These are phyloP conservation scores for Balakata baccata DNA, from an alignment of 345 rosid genomes.

Conservation along the genomic window DNA sequence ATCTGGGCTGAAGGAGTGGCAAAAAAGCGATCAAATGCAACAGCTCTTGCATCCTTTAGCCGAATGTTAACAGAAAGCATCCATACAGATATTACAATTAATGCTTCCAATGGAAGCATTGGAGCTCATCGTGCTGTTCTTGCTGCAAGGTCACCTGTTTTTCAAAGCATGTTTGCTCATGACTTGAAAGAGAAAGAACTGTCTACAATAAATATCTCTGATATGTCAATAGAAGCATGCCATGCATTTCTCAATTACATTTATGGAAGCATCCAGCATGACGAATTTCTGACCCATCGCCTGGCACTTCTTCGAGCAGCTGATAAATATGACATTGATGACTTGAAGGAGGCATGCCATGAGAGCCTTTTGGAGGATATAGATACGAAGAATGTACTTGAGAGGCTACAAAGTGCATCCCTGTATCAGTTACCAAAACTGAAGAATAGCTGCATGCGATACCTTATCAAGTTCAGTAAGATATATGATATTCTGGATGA, in stretches of 20 bases:
- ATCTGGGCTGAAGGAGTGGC: conserved; percentile 72
- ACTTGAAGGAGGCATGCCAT: conserved; percentile 84
- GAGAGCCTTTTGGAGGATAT: conserved; percentile 81
- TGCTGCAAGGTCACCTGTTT: conserved; percentile 89
- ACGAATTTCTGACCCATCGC: conserved; percentile 70
- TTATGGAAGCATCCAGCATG: conserved; percentile 67
- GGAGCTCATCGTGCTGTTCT: conserved; percentile 89
- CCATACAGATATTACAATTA: conserved; percentile 70
- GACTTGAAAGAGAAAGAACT: conserved; percentile 87
- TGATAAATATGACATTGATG: conserved; percentile 74
- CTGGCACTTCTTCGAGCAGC: conserved; percentile 74
- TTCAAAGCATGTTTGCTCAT: conserved; percentile 78
- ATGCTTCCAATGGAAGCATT: conserved; percentile 75
- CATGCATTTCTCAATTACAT: conserved; percentile 73
- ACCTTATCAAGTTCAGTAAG: conserved; percentile 93
- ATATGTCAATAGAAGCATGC: conserved; percentile 80
- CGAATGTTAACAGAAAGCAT: conserved; percentile 86
- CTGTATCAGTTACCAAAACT: conserved; percentile 63
- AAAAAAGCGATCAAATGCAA: conserved; percentile 41
- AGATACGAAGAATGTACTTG: conserved; percentile 71
- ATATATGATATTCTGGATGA: conserved; percentile 85
- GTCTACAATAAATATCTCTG: conserved; percentile 64
- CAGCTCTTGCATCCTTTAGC: conserved; percentile 59
- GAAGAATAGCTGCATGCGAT: conserved; percentile 71
- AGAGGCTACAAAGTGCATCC: conserved; percentile 78